Evolutionary conservation across 164 flowering plant genomes (phyloP), one percentile per base, ranked within the genome.

Genomic region (Santalum album): DNA sequence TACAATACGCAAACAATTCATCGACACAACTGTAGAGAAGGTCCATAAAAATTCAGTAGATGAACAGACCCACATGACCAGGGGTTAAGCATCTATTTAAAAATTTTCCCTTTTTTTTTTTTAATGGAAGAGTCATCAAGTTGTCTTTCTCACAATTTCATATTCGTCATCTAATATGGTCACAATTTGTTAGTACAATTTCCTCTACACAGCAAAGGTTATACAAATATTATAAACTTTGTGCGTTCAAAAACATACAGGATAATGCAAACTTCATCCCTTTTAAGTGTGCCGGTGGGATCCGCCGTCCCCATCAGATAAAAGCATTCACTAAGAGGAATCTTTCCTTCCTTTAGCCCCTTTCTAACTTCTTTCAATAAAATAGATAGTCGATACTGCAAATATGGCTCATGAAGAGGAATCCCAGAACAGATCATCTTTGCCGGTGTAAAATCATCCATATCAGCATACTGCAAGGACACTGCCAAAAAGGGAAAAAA

Each of bases 271-370:
- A 91, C 92, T 88, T 91, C 71, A 71, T 77, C 66, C 17, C 59
- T 38, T 3, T 71, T 55, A 16, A 88, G 72, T n/a, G 42, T 38
- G 44, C 83, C 81, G 39, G 94, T 86, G 12, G 98, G 98, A 69
- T 91, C 96, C 47, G 74, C 73, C 26, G 96, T 84, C 23, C 98
- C 96, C 92, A 88, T 88, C 56, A 91, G 40, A 67, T 81, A 72
- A 51, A 67, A 88, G 40, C 78, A 74, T 7, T 86, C 94, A 49
- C 63, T 55, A 6, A 83, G 53, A 25, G 78, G 87, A 49, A 91
- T 54, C 60, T 58, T 88, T 48, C 95, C 96, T 24, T 14, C 72
- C 72, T 56, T 75, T 2, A 91, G 78, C 24, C 64, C 70, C 40
- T 79, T 80, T 55, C 54, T 75, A 56, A 81, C 89, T 21, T 64